A percentile compares a stretch with the other conserved stretches of the same genome.
phyloP scores from a whole-genome alignment of 1,139 yeast genomes.

The Saccharomyces hybrid region DNA sequence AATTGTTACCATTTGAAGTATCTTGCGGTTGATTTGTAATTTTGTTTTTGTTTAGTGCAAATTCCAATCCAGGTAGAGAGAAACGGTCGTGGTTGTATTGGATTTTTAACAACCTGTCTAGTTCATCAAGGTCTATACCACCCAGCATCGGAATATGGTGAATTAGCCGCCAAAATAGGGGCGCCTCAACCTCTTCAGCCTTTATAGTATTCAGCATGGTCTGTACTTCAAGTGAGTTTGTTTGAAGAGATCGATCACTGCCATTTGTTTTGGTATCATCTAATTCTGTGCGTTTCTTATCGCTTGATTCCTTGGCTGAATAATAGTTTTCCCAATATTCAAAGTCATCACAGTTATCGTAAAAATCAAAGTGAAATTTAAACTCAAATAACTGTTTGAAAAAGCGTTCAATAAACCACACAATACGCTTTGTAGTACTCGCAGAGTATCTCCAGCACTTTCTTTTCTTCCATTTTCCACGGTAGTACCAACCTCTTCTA shows the following conservation, averaged over 20 bases:
- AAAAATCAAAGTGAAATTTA: constrained; percentile 13
- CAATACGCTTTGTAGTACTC: constrained; percentile 18
- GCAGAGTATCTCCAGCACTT: constrained; percentile 28
- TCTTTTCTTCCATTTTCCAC: constrained; percentile 22
- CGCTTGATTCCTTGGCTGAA: constrained; percentile 4
- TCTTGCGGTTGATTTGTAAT: not conserved
- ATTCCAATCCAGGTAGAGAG: constrained; percentile 22
- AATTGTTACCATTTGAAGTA: not conserved
- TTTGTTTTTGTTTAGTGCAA: constrained; percentile 13
- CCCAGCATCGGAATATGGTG: constrained; percentile 27
- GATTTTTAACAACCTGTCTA: constrained; percentile 20
- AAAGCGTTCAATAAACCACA: constrained; percentile 24
- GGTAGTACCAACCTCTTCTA: constrained; percentile 29
- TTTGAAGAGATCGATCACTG: constrained; percentile 4
- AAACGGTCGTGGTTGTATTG: constrained; percentile 17
- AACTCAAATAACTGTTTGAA: constrained; percentile 12
- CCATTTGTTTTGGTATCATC: constrained; percentile 5
- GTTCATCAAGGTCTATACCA: constrained; percentile 30
- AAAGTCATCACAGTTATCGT: constrained; percentile 25
- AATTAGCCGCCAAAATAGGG: constrained; percentile 24
- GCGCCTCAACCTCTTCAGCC: constrained; percentile 13
- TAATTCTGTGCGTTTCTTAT: constrained; percentile 1
- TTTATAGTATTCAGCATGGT: constrained; percentile 1
- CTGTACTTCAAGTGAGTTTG: constrained; percentile 3
- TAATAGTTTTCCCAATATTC: constrained; percentile 23